Conservation (phyloP, 2,329 filamentous ascomycete species). For the Sclerotinia subarctica region DNA sequence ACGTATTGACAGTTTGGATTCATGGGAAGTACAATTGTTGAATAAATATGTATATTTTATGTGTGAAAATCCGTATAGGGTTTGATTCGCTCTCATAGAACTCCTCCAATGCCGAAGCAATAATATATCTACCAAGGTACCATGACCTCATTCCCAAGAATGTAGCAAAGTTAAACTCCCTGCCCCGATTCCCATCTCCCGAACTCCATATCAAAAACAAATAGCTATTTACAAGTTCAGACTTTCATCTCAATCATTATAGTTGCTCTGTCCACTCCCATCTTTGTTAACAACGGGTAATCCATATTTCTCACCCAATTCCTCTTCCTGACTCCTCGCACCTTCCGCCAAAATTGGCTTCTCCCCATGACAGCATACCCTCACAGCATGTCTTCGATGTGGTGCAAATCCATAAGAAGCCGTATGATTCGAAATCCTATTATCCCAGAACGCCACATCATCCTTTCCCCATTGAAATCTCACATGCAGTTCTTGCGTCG, state of each 20-base stretch:
- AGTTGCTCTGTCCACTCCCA: conserved; percentile 53
- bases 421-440: conserved; percentile 52
- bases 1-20: too few species aligned
- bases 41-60: not conserved
- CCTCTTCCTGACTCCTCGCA: conserved; percentile 53
- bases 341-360: conserved; percentile 34
- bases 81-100: not conserved
- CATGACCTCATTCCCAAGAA: not conserved
- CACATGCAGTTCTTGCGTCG: conserved; percentile 65
- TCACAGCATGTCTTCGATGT: conserved; percentile 52
- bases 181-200: not conserved
- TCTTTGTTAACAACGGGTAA: conserved; percentile 54
- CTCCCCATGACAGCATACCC: conserved; percentile 39
- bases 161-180: not conserved
- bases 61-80: not conserved
- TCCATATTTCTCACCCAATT: conserved; percentile 46
- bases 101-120: not conserved
- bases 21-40: too few species aligned
- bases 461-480: conserved; percentile 62
- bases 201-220: not conserved
- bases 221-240: not conserved
- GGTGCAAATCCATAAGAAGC: conserved; percentile 56
- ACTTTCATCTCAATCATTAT: conserved; percentile 47
- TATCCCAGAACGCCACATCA: conserved; percentile 69
- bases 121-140: not conserved